A percentile compares a stretch with the other conserved stretches of the same genome.
These are phyloP conservation scores for Erodium chrysanthum DNA, from an alignment of 441 rosid genomes.

Conservation along the genomic window DNA sequence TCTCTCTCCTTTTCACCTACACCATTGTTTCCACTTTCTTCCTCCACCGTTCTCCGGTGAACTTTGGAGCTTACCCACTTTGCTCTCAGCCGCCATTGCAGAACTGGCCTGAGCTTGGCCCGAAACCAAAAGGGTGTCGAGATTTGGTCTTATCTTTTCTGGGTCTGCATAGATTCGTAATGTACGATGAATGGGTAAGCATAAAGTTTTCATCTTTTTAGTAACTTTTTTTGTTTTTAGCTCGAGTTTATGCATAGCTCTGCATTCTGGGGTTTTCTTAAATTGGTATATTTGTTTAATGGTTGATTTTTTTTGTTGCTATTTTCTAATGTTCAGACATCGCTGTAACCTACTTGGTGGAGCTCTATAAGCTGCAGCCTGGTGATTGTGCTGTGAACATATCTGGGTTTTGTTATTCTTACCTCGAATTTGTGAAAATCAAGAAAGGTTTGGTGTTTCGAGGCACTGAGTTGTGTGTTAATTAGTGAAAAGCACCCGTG, in stretches of 20 bases:
- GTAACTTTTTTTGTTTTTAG: slow-evolving; percentile 4
- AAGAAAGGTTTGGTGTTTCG: slow-evolving; percentile 22
- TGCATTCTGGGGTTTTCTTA: slow-evolving; percentile 2
- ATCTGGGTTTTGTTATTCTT: slow-evolving; percentile 9
- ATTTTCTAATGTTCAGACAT: too few species aligned
- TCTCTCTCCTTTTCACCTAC: too few species aligned
- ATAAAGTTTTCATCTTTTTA: neutral
- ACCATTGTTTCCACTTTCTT: too few species aligned
- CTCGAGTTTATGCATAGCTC: neutral
- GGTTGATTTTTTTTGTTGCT: too few species aligned
- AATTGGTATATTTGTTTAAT: neutral
- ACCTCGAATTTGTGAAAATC: slow-evolving; percentile 3
- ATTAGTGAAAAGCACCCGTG: slow-evolving; percentile 17
- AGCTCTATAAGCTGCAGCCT: slow-evolving; percentile 13
- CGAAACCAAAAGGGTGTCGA: too few species aligned
- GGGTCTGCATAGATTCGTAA: slow-evolving; percentile 20
- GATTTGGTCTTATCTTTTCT: slow-evolving; percentile 12
- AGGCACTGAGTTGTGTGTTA: slow-evolving; percentile 21
- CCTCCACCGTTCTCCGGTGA: too few species aligned
- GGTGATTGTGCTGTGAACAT: slow-evolving; percentile 10
- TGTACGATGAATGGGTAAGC: slow-evolving; percentile 4
- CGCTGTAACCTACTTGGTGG: neutral
- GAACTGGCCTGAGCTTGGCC: too few species aligned
- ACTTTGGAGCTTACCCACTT: too few species aligned
- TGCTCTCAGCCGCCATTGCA: too few species aligned